These are phyloP conservation scores for Phytopythium mirpurense DNA, from an alignment of 352 stramenopile genomes.

Conservation along the genomic window DNA sequence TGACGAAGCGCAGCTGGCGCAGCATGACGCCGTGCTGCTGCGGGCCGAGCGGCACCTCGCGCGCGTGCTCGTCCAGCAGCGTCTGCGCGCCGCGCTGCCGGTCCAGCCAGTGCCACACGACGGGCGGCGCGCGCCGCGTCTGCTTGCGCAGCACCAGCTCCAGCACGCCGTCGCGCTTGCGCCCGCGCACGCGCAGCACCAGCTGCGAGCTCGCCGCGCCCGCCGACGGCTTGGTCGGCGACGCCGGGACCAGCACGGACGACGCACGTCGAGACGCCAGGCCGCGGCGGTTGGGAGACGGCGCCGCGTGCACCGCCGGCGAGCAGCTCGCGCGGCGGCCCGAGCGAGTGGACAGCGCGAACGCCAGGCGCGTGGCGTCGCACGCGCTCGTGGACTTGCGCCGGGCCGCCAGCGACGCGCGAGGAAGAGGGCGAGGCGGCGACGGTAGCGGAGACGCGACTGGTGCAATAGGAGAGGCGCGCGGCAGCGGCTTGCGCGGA, in stretches of 20 bases:
- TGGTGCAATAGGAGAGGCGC: neutral
- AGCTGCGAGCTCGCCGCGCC: constrained; percentile 32
- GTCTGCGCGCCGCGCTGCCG: constrained; percentile 40
- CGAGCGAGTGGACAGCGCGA: neutral
- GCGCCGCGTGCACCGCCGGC: neutral
- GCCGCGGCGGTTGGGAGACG: constrained; percentile 1
- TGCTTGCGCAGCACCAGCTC: constrained; percentile 61
- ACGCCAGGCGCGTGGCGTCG: constrained; percentile 6
- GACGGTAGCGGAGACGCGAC: neutral
- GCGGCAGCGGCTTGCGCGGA: constrained; percentile 27
- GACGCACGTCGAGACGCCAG: constrained; percentile 3
- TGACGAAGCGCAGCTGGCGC: constrained; percentile 76
- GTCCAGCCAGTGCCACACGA: constrained; percentile 67
- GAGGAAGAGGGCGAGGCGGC: neutral
- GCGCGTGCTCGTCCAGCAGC: constrained; percentile 6
- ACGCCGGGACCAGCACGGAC: constrained; percentile 10
- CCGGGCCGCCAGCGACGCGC: constrained; percentile 13
- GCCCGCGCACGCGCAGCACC: constrained; percentile 48
- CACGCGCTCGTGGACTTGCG: constrained; percentile 59
- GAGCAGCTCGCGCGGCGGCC: constrained; percentile 17
- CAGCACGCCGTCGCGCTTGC: constrained; percentile 36
- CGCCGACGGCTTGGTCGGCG: constrained; percentile 1
- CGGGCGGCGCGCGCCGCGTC: constrained; percentile 28
- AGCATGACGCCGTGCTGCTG: constrained; percentile 79
- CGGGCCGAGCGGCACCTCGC: constrained; percentile 52